Evolutionary conservation across 179 eudicot genomes (phyloP), one percentile per base, ranked within the genome.

Genomic region (Silene noctiflora): DNA sequence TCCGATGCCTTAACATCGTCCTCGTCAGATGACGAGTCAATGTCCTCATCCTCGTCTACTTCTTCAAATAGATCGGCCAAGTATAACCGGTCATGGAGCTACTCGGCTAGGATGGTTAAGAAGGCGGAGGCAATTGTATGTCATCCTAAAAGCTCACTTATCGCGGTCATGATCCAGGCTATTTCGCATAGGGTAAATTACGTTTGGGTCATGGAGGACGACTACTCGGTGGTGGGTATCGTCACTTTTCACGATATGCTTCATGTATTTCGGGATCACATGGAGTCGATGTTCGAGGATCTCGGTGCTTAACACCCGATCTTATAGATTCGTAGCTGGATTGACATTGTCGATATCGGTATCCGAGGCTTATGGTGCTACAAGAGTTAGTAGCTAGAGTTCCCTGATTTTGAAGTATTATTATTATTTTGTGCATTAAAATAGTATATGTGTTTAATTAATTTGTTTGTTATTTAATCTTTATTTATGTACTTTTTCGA

Each of bases 151-250:
- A 85, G 85, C 66, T 82, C 87, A 31, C 66, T 85, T 62, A 77
- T 80, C 14, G 87, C 87, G 3, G 84, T 85, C 4, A 85, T 85
- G 85, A 80, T 85, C 24, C 87, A 85, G 73, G 87, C 87, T 2
- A 58, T 85, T 0, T 78, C 87, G 2, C 87, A 85, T 64, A 81
- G 87, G 29, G 84, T 80, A 19, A 85, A 78, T 39, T 85, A 85
- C 11, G 87, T 76, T 6, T 85, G 85, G 87, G 87, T 85, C 4
- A 71, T 85, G 72, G 87, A 85, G 74, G 77, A 75, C 9, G 84
- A 82, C 59, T 73, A 76, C 69, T 67, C 63, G 6, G 78, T 75
- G 4, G 79, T 69, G 3, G 87, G 87, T 16, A 83, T 75, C 3
- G 87, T 85, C 35, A 80, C 84, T 6, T 85, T 85, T 35, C 67